These are phyloP conservation scores for Saturnispora gosingensis DNA, from an alignment of 805 yeast species.

Conservation along the genomic window DNA sequence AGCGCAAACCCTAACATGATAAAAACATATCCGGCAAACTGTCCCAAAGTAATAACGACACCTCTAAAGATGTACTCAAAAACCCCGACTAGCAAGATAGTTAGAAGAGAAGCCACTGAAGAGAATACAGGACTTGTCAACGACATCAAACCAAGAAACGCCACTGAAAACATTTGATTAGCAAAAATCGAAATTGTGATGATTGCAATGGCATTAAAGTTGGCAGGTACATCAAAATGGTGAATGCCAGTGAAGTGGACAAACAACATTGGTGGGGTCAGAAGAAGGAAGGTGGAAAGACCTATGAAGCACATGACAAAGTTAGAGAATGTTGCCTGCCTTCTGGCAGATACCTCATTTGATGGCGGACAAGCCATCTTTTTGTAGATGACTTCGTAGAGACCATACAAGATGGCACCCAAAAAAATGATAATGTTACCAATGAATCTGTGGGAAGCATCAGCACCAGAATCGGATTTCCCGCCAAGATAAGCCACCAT, in stretches of 20 bases:
- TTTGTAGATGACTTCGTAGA: constrained; percentile 79
- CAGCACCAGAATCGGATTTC: constrained; percentile 14
- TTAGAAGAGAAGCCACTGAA: constrained; percentile 49
- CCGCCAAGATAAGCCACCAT: constrained; percentile 62
- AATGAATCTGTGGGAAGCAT: constrained; percentile 48
- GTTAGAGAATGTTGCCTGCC: constrained; percentile 76
- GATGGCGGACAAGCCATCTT: constrained; percentile 65
- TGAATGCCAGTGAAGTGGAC: constrained; percentile 50
- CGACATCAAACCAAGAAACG: constrained; percentile 71
- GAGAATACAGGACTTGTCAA: constrained; percentile 80
- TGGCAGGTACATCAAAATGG: constrained; percentile 43
- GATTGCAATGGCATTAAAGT: constrained; percentile 32
- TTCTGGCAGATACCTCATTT: constrained; percentile 46
- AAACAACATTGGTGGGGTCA: constrained; percentile 40
- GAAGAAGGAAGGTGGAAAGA: constrained; percentile 37
- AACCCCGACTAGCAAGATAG: constrained; percentile 71
- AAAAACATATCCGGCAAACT: constrained; percentile 58
- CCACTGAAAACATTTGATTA: constrained; percentile 60
- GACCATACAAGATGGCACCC: constrained; percentile 74
- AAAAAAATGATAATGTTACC: constrained; percentile 64
- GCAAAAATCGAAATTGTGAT: constrained; percentile 47
- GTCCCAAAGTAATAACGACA: constrained; percentile 42
- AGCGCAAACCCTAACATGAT: constrained; percentile 63
- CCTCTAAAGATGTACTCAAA: constrained; percentile 67
- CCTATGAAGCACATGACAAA: constrained; percentile 67